Base-by-base conservation (phyloP, 805 yeast genomes). In the Jamesozyma piceae region DNA sequence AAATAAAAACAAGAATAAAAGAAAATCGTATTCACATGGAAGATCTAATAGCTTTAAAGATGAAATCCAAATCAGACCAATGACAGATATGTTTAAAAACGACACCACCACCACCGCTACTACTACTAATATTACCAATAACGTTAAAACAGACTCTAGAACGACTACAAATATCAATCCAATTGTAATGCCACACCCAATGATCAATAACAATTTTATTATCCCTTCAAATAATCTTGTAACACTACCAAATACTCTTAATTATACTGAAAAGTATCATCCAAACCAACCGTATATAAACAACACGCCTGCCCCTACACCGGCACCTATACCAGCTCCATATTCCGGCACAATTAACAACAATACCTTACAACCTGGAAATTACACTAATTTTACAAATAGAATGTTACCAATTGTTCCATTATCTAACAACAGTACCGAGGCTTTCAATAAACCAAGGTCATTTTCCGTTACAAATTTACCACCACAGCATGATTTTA, bases 401-500 rank as follows among this genome's bases (percentile, higher is more conserved):
- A 24, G 11, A 6, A 24, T 24, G 14, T 22, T 32, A 14, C 26
- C 41, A 31, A 31, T 30, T 31, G 37, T 35, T 9, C 37, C 37
- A 14, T 24, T 35, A 15, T 14, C 8, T 6, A 35, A 35, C 26
- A 15, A 21, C 17, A 35, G 26, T 15, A 24, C 15, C 29, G 35
- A n/a, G 4, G 37, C 40, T 38, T 54, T 48, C 37, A 37, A 49
- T 10, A 60, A 58, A 43, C 57, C 61, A 32, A 53, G 65, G 33
- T 55, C 63, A 2, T 50, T 48, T 42, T 60, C 66, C 3, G 57
- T 53, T 32, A 49, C 62, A 9, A 19, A 19, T 21, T n/a, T 14
- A 26, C 14, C 31, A 30, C 11, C 19, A 29, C 33, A 15, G 15
- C 4, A 15, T 26, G 22, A 5, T 26, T 15, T 17, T 26, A 34